Evolutionary conservation across 495 filamentous ascomycete species (phyloP), one percentile per base, ranked within the genome.

Genomic region (Lasiosphaeriaceae sp.): DNA sequence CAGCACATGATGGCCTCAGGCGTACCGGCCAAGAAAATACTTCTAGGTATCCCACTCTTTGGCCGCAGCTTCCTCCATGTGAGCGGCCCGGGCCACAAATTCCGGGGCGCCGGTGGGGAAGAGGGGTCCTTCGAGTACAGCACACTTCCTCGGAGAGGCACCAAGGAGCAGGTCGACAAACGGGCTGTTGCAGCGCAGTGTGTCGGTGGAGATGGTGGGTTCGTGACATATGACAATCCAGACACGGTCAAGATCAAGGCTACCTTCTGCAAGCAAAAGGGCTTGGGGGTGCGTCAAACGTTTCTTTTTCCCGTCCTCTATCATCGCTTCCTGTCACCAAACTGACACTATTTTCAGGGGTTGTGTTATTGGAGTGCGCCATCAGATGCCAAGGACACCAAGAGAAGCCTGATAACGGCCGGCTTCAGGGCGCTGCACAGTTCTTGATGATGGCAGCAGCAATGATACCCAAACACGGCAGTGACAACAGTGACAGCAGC

Each of bases 291-390:
- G 66, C 55, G 79, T 74, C 56, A 21, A 43, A 39, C 24, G 20
- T 14, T 48, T 22, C 17, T 16, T 7, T 24, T 44, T 11, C 20
- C n/a, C n/a, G n/a, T n/a, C n/a, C n/a, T n/a, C 17, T 3, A 12
- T 39, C 44, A 12, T 49, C 34, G 20, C 22, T 34, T 26, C 8
- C n/a, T 23, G 9, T 35, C 11, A 35, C 43, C 14, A 9, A n/a
- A n/a, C 44, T 55, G 41, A 51, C 48, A 55, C 24, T 57, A 11
- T 49, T 14, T 34, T 44, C 57, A 82, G 79, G 92, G 92, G 0
- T 71, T 96, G 35, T 96, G 95, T 68, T 96, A 92, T 71, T 96
- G 90, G 92, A 88, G 88, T 52, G 90, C 90, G n/a, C 87, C 87
- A 19, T 88, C 83, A 2, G 92, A 96, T 72, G 79, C 80, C 4